Conservation (phyloP, 768 basidiomycete genomes). For the Pleurotus giganteus region DNA sequence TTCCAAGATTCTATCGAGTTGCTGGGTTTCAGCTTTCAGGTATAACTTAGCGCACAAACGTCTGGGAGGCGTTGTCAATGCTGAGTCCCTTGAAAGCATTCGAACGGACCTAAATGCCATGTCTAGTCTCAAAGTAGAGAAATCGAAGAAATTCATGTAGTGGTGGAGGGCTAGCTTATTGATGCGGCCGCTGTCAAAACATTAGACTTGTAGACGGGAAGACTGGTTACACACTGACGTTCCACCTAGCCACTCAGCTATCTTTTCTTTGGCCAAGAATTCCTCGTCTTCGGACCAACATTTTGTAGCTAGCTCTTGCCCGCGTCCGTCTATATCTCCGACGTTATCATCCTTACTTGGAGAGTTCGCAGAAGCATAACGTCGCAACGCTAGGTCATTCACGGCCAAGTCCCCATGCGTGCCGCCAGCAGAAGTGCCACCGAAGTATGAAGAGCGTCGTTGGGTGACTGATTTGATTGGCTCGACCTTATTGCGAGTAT, state of each 20-base stretch:
- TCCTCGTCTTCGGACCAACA: constrained; percentile 87
- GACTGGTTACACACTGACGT: constrained; percentile 56
- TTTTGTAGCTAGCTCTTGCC: constrained; percentile 67
- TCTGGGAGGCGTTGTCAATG: constrained; percentile 35
- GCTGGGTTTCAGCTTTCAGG: constrained; percentile 95
- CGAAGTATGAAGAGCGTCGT: constrained; percentile 7
- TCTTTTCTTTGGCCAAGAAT: constrained; percentile 85
- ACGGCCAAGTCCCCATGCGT: constrained; percentile 59
- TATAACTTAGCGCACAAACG: constrained; percentile 89
- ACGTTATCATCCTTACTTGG: constrained; percentile 44
- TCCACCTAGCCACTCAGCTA: constrained; percentile 95
- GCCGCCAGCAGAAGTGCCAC: constrained; percentile 19
- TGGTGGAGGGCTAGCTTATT: constrained; percentile 73
- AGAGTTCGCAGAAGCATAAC: constrained; percentile 44
- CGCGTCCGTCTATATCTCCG: constrained; percentile 60
- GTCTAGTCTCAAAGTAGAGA: constrained; percentile 77
- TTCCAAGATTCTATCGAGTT: constrained; percentile 94
- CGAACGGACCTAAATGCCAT: constrained; percentile 76
- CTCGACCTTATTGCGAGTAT: constrained; percentile 40
- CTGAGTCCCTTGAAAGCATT: constrained; percentile 2
- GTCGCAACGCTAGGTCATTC: constrained; percentile 45
- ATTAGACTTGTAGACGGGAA: constrained; percentile 11
- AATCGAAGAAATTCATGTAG: constrained; percentile 91
- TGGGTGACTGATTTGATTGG: constrained; percentile 1
- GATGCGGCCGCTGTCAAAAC: constrained; percentile 55